These are phyloP conservation scores for Nakazawaea ambrosiae DNA, from an alignment of 805 yeast species.

Conservation along the genomic window DNA sequence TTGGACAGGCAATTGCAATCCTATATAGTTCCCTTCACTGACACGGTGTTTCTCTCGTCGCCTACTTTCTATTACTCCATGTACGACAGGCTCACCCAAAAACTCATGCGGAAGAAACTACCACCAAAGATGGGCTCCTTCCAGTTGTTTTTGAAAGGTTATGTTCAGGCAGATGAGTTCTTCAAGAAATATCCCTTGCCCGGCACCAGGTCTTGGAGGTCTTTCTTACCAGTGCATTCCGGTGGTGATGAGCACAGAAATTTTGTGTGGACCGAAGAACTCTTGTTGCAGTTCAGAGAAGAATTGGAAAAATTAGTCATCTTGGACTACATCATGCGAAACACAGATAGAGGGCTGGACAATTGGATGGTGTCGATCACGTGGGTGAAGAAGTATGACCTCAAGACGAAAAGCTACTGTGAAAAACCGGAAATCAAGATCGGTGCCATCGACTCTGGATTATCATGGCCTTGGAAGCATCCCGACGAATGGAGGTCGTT, in stretches of 20 bases:
- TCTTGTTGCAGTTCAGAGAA: slow-evolving; percentile 43
- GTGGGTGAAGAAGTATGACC: slow-evolving; percentile 24
- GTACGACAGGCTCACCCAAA: slow-evolving; percentile 31
- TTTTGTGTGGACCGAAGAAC: slow-evolving; percentile 48
- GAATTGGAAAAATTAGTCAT: slow-evolving; percentile 66
- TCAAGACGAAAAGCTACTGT: neutral
- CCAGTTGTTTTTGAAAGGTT: slow-evolving; percentile 55
- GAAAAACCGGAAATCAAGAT: slow-evolving; percentile 37
- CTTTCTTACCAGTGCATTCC: neutral
- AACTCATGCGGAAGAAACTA: slow-evolving; percentile 18
- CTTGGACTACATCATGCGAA: slow-evolving; percentile 64
- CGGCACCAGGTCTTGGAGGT: slow-evolving; percentile 20
- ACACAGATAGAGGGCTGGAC: slow-evolving; percentile 69
- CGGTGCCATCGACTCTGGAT: slow-evolving; percentile 73
- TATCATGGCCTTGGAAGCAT: slow-evolving; percentile 75
- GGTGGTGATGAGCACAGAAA: neutral
- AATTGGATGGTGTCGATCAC: slow-evolving; percentile 69
- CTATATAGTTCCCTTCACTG: slow-evolving; percentile 61
- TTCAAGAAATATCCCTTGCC: slow-evolving; percentile 53
- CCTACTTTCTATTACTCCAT: slow-evolving; percentile 44
- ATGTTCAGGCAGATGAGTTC: slow-evolving; percentile 55
- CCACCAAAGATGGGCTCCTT: slow-evolving; percentile 58
- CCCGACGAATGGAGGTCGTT: slow-evolving; percentile 79
- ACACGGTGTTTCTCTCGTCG: slow-evolving; percentile 42
- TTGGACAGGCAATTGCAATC: slow-evolving; percentile 54